These are phyloP conservation scores for Coemansia sp. DNA, from an alignment of 192 early-diverging fungal genomes.

Conservation along the genomic window DNA sequence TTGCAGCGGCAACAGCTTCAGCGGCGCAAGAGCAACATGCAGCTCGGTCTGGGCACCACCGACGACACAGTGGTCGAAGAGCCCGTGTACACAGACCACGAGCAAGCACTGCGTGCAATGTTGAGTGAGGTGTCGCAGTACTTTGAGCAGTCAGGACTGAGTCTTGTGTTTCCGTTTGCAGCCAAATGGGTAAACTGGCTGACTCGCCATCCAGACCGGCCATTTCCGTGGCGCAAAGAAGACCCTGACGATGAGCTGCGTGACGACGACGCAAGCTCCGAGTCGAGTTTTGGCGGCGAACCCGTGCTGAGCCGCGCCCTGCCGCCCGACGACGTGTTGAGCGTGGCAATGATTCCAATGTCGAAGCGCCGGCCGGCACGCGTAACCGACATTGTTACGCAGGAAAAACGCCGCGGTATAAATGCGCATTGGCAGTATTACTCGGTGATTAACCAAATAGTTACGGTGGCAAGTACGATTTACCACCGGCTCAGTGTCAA, in stretches of 20 bases:
- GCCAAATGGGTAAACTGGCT: slow-evolving; percentile 52
- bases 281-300: slow-evolving; percentile 49
- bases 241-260: slow-evolving; percentile 39
- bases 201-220: slow-evolving; percentile 46
- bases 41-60: slow-evolving; percentile 24
- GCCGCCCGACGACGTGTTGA: slow-evolving; percentile 45
- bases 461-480: slow-evolving; percentile 37
- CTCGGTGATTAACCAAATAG: slow-evolving; percentile 54
- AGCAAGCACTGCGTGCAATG: slow-evolving; percentile 43
- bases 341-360: slow-evolving; percentile 52
- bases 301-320: slow-evolving; percentile 42
- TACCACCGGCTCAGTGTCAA: slow-evolving; percentile 29
- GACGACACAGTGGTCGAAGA: slow-evolving; percentile 1
- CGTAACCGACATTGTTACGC: slow-evolving; percentile 43
- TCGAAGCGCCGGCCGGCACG: slow-evolving; percentile 36
- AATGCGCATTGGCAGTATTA: slow-evolving; percentile 57
- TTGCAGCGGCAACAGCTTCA: slow-evolving; percentile 46
- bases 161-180: slow-evolving; percentile 48
- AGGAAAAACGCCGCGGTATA: slow-evolving; percentile 48
- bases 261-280: slow-evolving; percentile 14
- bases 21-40: slow-evolving; percentile 56
- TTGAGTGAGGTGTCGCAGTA: slow-evolving; percentile 49
- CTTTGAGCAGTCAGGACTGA: slow-evolving; percentile 46
- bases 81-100: slow-evolving; percentile 28
- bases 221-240: slow-evolving; percentile 49